Conservation (phyloP, 75 land plant species). For the Pinus albicaulis region DNA sequence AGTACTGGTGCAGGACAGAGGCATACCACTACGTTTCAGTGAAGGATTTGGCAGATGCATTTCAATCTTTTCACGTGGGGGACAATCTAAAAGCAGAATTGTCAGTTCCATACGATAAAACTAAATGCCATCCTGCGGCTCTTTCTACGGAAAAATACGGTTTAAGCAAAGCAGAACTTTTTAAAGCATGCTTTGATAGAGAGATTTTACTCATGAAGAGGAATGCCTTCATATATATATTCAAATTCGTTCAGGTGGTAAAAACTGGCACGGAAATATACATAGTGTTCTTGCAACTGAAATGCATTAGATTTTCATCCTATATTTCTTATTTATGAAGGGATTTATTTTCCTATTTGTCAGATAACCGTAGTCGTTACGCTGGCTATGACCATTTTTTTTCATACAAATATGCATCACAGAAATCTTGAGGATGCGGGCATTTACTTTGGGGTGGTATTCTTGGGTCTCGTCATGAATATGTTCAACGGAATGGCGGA, state of each 20-base stretch:
- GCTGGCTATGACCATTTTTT: constrained; percentile 47
- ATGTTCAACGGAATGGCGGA: constrained; percentile 63
- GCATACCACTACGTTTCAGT: constrained; percentile 63
- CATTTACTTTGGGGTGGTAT: constrained; percentile 45
- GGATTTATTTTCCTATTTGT: no score
- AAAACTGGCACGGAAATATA: no score
- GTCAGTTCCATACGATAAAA: constrained; percentile 59
- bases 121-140: constrained; percentile 68
- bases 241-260: constrained; percentile 56
- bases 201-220: constrained; percentile 77
- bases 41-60: constrained; percentile 52
- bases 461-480: constrained; percentile 36
- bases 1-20: constrained; percentile 66
- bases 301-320: no score
- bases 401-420: constrained; percentile 44
- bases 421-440: constrained; percentile 30
- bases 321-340: no score
- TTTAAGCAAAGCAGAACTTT: constrained; percentile 47
- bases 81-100: constrained; percentile 29
- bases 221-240: constrained; percentile 65
- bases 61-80: constrained; percentile 54
- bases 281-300: no score
- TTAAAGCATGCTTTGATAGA: constrained; percentile 68
- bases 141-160: constrained; percentile 66
- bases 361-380: constrained; percentile 19